Conservation (phyloP, 257 asterid species). For the Ajuga chamaepitys region DNA sequence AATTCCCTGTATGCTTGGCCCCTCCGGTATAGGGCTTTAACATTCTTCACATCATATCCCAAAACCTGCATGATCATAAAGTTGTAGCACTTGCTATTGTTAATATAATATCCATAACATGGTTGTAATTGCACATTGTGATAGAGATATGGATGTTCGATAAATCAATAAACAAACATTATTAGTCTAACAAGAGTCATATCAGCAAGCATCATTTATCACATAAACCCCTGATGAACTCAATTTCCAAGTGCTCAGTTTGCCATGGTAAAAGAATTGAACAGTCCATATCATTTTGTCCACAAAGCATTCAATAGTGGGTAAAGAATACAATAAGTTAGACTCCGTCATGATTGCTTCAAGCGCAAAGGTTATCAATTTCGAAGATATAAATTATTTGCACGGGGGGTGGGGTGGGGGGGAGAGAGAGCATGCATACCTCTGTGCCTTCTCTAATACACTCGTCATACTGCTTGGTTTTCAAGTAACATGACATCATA, state of each 20-base stretch:
- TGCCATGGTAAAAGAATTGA: background rate
- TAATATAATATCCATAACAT: background rate
- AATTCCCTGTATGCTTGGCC: constrained; percentile 85
- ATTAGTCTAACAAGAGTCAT: background rate
- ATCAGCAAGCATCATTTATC: constrained; percentile 5
- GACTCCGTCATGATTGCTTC: background rate
- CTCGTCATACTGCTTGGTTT: constrained; percentile 68
- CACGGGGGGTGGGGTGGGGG: background rate
- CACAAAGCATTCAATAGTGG: constrained; percentile 7
- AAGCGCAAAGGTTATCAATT: constrained; percentile 5
- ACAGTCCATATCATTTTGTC: background rate
- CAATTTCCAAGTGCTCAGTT: background rate
- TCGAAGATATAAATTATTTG: constrained; percentile 10
- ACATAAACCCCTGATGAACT: constrained; percentile 2
- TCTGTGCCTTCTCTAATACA: constrained; percentile 85
- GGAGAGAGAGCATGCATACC: constrained; percentile 37
- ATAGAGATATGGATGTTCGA: background rate
- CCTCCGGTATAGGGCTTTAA: constrained; percentile 89
- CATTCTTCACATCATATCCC: constrained; percentile 56
- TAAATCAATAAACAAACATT: background rate
- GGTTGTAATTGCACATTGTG: background rate
- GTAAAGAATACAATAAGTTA: background rate
- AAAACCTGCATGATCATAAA: constrained; percentile 53
- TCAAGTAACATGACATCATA: constrained; percentile 93
- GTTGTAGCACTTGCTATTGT: background rate